Base-by-base conservation (phyloP, 495 filamentous ascomycete species). In the Poronia punctata region DNA sequence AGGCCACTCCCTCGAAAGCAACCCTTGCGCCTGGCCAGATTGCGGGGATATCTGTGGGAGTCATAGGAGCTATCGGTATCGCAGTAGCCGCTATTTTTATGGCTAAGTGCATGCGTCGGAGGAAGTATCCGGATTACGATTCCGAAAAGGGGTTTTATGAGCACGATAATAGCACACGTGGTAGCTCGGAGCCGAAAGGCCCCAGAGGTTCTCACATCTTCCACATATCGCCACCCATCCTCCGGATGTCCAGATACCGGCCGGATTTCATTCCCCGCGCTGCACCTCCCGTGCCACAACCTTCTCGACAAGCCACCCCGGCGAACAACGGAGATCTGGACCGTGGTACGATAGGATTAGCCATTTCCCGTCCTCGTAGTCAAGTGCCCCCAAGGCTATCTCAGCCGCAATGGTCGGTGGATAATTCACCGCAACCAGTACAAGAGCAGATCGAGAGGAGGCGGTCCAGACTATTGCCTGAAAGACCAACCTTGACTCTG, bases 31-130 rank as follows among this genome's bases (percentile, higher is more conserved):
- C 55, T 21, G 53, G 41, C 0, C 71, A 76, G 28, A 59, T 74
- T 35, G 58, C 60, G 0, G 74, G 72, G 0, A 73, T 78, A 27
- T 40, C 60, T 4, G 56, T 73, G 4, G 74, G 70, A 6, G 58
- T 59, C 12, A 52, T 56, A 11, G 68, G 63, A 18, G 54, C 65
- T 7, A 52, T 66, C 15, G 45, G 56, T 10, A 49, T 72, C 9
- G 59, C 60, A 1, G 46, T 72, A 2, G 46, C 55, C 22, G 48
- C 62, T 23, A 59, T 74, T n/a, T 43, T 71, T 10, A 28, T 74
- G 12, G 62, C 62, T 8, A 56, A 58, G 31, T 65, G 60, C 37
- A 47, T 60, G 8, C 62, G 67, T 8, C 52, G 50, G 34, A 57
- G 50, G 44, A 63, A 54, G 17, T 54, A 60, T 23, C 46, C 36